These are phyloP conservation scores for Fusarium cicatricum DNA, from an alignment of 2,329 filamentous ascomycete species.

Conservation along the genomic window DNA sequence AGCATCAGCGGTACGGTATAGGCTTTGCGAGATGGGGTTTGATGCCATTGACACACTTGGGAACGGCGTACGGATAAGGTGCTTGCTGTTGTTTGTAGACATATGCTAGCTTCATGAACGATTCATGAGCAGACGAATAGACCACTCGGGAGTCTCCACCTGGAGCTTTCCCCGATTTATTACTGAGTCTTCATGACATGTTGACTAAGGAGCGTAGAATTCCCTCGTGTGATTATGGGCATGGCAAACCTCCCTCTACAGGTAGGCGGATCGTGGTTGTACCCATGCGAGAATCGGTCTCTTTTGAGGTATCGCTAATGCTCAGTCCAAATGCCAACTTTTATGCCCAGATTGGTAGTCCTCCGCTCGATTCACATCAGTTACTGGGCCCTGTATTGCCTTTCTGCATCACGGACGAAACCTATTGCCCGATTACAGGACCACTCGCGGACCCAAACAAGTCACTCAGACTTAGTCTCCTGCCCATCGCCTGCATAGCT, in stretches of 20 bases:
- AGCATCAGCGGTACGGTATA: slow-evolving; percentile 83
- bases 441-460: slow-evolving; percentile 51
- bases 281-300: too few species aligned
- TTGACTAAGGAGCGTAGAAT: too few species aligned
- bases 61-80: slow-evolving; percentile 42
- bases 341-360: background rate
- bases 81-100: slow-evolving; percentile 40
- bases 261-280: too few species aligned
- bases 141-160: slow-evolving; percentile 15
- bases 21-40: slow-evolving; percentile 21
- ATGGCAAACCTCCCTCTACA: too few species aligned
- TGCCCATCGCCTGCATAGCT: slow-evolving; percentile 55
- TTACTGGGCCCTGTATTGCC: background rate
- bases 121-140: slow-evolving; percentile 40
- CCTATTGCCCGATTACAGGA: slow-evolving; percentile 30
- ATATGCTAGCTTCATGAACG: slow-evolving; percentile 34
- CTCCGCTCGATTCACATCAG: background rate
- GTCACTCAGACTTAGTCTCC: slow-evolving; percentile 55
- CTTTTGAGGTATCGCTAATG: too few species aligned
- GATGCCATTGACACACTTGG: slow-evolving; percentile 21
- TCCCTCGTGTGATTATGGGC: too few species aligned
- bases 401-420: slow-evolving; percentile 9
- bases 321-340: background rate
- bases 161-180: background rate
- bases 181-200: background rate